Conservation (phyloP, 192 early-diverging fungal species). For the Backusella tarrabulga region DNA sequence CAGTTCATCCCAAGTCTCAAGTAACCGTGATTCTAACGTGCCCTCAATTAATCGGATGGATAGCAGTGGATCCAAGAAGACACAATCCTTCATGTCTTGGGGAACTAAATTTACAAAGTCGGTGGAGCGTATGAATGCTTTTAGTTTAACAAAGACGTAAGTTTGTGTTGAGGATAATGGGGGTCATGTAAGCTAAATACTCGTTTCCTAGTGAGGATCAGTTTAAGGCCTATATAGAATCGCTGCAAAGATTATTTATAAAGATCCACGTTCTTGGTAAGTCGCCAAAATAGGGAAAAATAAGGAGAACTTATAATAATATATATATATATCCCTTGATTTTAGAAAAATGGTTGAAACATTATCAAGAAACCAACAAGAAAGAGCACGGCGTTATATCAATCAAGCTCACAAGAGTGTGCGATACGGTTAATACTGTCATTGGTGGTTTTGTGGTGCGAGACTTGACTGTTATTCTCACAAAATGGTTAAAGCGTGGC, state of each 20-base stretch:
- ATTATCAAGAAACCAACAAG: constrained; percentile 7
- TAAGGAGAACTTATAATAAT: background rate
- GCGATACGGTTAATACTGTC: constrained; percentile 9
- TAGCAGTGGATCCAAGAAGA: constrained; percentile 1
- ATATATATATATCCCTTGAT: background rate
- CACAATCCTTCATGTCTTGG: constrained; percentile 9
- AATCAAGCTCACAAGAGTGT: constrained; percentile 12
- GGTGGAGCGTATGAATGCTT: constrained; percentile 7
- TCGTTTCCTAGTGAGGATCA: constrained; percentile 13
- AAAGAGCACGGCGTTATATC: background rate
- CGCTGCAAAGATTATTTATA: constrained; percentile 18
- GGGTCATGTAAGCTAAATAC: too few relatives aligned
- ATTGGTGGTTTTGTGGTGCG: constrained; percentile 28
- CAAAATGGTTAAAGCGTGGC: constrained; percentile 30
- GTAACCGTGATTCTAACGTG: background rate
- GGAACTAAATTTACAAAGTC: background rate
- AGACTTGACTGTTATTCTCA: constrained; percentile 22
- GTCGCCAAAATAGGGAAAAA: background rate
- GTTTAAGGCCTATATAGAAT: constrained; percentile 24
- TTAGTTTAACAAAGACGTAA: constrained; percentile 4
- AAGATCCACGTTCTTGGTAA: constrained; percentile 29
- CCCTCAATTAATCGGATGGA: background rate
- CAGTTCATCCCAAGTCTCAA: background rate
- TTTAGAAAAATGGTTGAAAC: constrained; percentile 22
- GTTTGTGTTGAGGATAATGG: background rate